Conservation (phyloP, 257 asterid species). For the Penstemon newberryi region DNA sequence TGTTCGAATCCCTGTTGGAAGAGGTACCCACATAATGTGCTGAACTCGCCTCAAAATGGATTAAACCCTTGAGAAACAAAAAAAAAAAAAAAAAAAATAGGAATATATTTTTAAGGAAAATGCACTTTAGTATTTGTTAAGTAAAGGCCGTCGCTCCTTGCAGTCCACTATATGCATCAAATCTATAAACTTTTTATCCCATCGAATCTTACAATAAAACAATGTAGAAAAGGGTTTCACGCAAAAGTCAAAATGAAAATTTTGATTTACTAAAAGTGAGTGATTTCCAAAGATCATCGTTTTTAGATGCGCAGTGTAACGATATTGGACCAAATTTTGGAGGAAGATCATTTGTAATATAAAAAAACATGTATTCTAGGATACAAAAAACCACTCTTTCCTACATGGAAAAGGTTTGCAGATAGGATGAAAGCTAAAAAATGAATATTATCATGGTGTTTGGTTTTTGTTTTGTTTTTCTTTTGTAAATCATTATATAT, state of each 20-base stretch:
- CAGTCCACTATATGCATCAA: constrained; percentile 3
- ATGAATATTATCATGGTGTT: background rate
- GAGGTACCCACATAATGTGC: no score
- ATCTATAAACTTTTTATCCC: background rate
- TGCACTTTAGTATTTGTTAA: background rate
- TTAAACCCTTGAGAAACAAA: no score
- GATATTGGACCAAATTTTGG: background rate
- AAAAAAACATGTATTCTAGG: background rate
- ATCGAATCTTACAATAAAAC: constrained; percentile 9
- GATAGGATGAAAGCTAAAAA: background rate
- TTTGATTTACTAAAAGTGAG: background rate
- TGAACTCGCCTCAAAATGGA: no score
- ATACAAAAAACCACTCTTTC: background rate
- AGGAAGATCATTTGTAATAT: constrained; percentile 17
- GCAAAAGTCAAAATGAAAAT: constrained; percentile 16
- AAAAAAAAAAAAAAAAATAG: no score
- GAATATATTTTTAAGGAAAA: no score
- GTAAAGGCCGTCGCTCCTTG: background rate
- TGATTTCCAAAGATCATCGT: constrained; percentile 21
- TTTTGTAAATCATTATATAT: no score
- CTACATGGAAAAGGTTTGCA: constrained; percentile 10
- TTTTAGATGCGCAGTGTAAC: constrained; percentile 14
- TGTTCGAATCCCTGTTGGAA: no score
- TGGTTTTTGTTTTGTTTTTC: no score
- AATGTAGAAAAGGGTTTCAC: background rate